Conservation (phyloP, 441 rosid genomes). For the Bruguiera hainesii region DNA sequence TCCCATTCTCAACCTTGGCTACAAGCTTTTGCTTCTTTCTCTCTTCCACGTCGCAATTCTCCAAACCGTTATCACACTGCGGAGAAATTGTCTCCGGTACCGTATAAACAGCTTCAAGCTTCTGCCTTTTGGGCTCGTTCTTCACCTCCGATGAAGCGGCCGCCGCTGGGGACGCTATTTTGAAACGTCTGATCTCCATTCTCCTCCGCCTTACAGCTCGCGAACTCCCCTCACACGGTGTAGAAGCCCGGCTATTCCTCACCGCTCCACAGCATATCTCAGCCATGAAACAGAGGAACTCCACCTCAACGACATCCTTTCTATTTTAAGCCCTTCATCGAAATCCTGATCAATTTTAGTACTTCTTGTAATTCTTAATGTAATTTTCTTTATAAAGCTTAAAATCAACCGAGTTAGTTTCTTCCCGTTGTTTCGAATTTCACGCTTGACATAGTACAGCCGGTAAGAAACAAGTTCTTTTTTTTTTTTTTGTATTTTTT, state of each 20-base stretch:
- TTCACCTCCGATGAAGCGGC: background rate
- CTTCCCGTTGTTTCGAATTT: too few relatives aligned
- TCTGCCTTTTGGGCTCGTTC: constrained; percentile 36
- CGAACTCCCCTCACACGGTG: constrained; percentile 35
- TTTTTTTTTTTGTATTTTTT: background rate
- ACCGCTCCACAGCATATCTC: constrained; percentile 53
- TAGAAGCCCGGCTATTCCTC: constrained; percentile 30
- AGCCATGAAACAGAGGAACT: constrained; percentile 29
- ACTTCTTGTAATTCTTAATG: background rate
- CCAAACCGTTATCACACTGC: constrained; percentile 25
- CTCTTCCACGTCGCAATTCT: constrained; percentile 16
- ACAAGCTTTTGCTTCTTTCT: constrained; percentile 1
- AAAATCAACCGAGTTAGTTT: too few relatives aligned
- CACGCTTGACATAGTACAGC: constrained; percentile 12
- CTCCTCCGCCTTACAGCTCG: constrained; percentile 62
- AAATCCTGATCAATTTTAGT: background rate
- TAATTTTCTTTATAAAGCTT: too few relatives aligned
- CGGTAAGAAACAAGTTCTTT: background rate
- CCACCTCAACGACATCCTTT: too few relatives aligned
- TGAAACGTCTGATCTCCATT: constrained; percentile 69
- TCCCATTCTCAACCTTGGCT: background rate
- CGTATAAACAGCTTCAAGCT: constrained; percentile 22
- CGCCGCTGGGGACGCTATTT: constrained; percentile 27
- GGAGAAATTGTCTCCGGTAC: constrained; percentile 17
- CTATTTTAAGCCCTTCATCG: background rate